A percentile compares a stretch with the other conserved stretches of the same genome.
Evolutionary conservation across 2,329 filamentous ascomycete genomes (phyloP).

Genomic region (Aureobasidium lini): DNA sequence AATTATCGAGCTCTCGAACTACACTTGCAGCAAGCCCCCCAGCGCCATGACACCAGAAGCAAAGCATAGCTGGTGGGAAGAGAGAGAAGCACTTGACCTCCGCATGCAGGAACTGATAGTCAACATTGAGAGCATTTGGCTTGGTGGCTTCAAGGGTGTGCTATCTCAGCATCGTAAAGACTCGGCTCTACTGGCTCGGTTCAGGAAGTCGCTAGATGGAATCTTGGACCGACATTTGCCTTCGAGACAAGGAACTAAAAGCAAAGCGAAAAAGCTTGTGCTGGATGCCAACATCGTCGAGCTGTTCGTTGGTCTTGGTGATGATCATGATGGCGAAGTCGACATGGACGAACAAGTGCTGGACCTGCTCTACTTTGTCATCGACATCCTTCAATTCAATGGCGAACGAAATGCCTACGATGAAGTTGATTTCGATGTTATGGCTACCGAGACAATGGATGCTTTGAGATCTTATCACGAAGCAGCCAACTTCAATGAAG

Average conservation of each 20-base stretch:
- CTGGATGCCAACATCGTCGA: constrained; percentile 68
- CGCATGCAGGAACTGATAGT: constrained; percentile 70
- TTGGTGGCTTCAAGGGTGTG: constrained; percentile 91
- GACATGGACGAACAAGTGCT: constrained; percentile 86
- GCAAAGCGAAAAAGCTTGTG: constrained; percentile 43
- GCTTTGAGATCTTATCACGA: constrained; percentile 73
- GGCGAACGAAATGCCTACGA: constrained; percentile 96
- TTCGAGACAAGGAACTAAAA: constrained; percentile 57
- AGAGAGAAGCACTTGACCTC: constrained; percentile 70
- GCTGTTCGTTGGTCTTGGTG: constrained; percentile 78
- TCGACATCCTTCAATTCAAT: constrained; percentile 94
- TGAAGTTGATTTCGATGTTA: constrained; percentile 89
- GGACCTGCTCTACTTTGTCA: constrained; percentile 89
- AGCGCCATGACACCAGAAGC: constrained; percentile 67
- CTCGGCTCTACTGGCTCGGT: constrained; percentile 60
- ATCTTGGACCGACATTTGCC: constrained; percentile 80
- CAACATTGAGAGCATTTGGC: constrained; percentile 87
- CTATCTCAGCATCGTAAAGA: constrained; percentile 67
- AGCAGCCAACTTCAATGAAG: constrained; percentile 28
- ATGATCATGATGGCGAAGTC: constrained; percentile 56
- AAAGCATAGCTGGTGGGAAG: constrained; percentile 82
- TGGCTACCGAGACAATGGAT: constrained; percentile 82
- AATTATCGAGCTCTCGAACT: constrained; percentile 74
- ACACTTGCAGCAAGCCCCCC: constrained; percentile 67
- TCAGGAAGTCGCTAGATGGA: constrained; percentile 68